Conservation (phyloP, 805 yeast genomes). For the Zygosaccharomyces gambellarensis region DNA sequence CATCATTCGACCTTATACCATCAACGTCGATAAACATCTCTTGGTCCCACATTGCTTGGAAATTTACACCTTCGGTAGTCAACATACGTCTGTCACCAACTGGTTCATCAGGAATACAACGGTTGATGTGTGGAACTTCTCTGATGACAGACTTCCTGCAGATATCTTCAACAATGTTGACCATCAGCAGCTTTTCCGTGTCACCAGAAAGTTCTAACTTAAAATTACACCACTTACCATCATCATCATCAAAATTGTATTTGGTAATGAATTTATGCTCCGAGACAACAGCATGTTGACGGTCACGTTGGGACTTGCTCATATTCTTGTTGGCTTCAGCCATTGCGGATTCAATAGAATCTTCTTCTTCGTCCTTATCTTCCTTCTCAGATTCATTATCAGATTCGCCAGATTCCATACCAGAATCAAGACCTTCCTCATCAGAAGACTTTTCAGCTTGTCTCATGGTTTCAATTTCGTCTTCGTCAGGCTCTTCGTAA, state of each 20-base stretch:
- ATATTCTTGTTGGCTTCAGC: slow-evolving; percentile 33
- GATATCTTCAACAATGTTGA: slow-evolving; percentile 87
- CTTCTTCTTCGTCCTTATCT: slow-evolving; percentile 36
- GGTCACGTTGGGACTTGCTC: slow-evolving; percentile 65
- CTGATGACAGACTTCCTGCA: slow-evolving; percentile 89
- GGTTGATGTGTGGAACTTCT: slow-evolving; percentile 84
- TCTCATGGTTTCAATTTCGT: slow-evolving; percentile 85
- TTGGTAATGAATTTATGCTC: slow-evolving; percentile 67
- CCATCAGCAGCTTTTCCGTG: slow-evolving; percentile 92
- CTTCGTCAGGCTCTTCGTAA: slow-evolving; percentile 93
- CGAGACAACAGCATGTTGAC: slow-evolving; percentile 77
- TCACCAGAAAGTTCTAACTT: slow-evolving; percentile 76
- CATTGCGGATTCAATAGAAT: slow-evolving; percentile 20
- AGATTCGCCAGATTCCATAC: slow-evolving; percentile 38
- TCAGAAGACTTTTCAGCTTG: slow-evolving; percentile 74
- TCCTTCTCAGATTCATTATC: slow-evolving; percentile 43
- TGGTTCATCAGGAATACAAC: slow-evolving; percentile 80
- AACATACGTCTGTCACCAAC: slow-evolving; percentile 69
- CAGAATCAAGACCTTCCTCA: slow-evolving; percentile 50
- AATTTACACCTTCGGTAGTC: slow-evolving; percentile 97
- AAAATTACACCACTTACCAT: slow-evolving; percentile 92
- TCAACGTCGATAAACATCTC: slow-evolving; percentile 88
- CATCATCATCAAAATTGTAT: slow-evolving; percentile 83
- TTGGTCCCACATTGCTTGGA: slow-evolving; percentile 97
- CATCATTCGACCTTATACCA: slow-evolving; percentile 86